A percentile compares a stretch with the other conserved stretches of the same genome.
Evolutionary conservation across 768 basidiomycete species (phyloP).

Genomic region (Gelatoporia subvermispora): DNA sequence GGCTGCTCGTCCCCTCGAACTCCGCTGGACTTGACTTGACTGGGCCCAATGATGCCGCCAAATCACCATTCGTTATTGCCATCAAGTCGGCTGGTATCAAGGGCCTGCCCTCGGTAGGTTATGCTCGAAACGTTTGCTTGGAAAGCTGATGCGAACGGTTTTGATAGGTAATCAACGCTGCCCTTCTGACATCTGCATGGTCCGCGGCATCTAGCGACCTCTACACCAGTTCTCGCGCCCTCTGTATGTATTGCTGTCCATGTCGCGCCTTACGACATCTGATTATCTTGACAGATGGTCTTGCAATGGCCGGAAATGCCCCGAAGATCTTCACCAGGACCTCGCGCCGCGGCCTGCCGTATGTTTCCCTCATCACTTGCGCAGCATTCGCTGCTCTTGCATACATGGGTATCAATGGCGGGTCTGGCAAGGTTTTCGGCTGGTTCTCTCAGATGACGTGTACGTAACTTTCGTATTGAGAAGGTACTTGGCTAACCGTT

Average conservation of each 20-base stretch:
- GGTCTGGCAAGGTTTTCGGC: conserved; percentile 69
- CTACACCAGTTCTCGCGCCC: conserved; percentile 82
- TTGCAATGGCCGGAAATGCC: conserved; percentile 76
- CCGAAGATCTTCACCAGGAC: conserved; percentile 74
- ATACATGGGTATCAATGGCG: conserved; percentile 70
- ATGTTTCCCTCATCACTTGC: conserved; percentile 64
- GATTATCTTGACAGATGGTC: conserved; percentile 52
- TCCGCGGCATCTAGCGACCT: conserved; percentile 88
- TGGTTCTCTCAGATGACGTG: conserved; percentile 63
- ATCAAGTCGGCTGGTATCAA: conserved; percentile 84
- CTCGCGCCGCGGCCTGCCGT: conserved; percentile 70
- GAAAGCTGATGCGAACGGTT: no score
- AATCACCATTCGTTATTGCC: conserved; percentile 88
- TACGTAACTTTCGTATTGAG: background rate
- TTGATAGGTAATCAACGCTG: conserved; percentile 69
- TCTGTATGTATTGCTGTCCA: conserved; percentile 49
- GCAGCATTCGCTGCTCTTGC: conserved; percentile 65
- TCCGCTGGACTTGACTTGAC: conserved; percentile 53
- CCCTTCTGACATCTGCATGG: conserved; percentile 85
- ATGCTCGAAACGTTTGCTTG: conserved; percentile 10
- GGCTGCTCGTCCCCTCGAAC: conserved; percentile 76
- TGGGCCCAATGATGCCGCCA: conserved; percentile 42
- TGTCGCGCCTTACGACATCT: background rate
- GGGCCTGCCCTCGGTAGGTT: conserved; percentile 67
- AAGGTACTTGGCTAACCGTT: background rate